Evolutionary conservation across 2,329 filamentous ascomycete genomes (phyloP).

Genomic region (Sporothrix mexicana): DNA sequence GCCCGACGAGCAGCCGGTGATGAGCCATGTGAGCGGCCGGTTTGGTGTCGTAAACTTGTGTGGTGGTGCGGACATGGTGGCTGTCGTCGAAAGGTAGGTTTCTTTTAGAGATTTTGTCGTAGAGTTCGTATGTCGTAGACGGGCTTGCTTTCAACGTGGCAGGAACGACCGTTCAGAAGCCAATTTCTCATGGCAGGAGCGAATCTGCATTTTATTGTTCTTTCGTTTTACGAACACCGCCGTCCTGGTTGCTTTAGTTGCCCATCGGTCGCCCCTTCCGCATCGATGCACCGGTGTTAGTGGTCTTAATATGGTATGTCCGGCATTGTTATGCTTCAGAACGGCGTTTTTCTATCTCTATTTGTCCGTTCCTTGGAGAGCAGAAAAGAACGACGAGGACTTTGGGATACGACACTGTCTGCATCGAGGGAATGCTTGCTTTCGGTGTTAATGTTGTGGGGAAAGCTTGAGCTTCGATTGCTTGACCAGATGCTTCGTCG

Average conservation of each 20-base stretch:
- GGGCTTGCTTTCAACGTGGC: background rate
- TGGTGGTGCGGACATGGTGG: background rate
- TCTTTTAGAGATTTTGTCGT: background rate
- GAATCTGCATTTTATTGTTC: background rate
- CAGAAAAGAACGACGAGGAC: background rate
- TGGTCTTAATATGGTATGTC: background rate
- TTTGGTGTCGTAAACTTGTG: slow-evolving; percentile 38
- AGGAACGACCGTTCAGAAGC: background rate
- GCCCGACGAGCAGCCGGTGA: slow-evolving; percentile 59
- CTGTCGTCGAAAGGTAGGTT: background rate
- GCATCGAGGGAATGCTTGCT: too few species aligned
- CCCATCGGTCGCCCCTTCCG: background rate
- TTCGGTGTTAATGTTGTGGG: background rate
- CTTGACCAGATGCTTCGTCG: background rate
- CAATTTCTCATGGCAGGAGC: background rate
- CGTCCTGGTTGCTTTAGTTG: background rate
- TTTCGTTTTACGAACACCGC: background rate
- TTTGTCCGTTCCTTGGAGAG: background rate
- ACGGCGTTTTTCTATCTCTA: background rate
- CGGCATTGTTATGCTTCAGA: background rate
- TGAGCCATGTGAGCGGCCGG: slow-evolving; percentile 49
- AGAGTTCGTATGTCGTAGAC: background rate
- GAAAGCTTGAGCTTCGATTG: background rate
- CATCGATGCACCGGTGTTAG: background rate
- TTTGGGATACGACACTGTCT: background rate